Base-by-base conservation (phyloP, 2,329 filamentous ascomycete genomes). In the Trichoderma guizhouense region DNA sequence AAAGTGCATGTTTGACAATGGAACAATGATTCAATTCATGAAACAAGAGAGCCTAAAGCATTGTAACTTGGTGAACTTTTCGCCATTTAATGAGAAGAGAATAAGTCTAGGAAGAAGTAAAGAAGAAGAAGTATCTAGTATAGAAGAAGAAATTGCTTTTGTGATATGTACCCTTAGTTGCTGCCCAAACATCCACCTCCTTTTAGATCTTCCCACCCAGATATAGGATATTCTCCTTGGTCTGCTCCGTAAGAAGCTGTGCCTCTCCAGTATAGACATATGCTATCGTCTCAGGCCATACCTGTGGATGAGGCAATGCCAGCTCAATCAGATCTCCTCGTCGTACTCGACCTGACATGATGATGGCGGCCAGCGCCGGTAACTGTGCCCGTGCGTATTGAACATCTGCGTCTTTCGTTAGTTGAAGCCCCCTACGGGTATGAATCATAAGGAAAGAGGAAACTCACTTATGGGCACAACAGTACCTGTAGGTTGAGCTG, bases 291-390 rank as follows among this genome's bases (percentile, higher is more conserved):
- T 87, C 84, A 3, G 78, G 76, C 89, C 89, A 91, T 8, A 82
- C 85, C 65, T 85, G 83, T 1, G 89, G 88, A 71, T 86, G 82
- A 1, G 89, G 89, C 69, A 91, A 74, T 0, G 88, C 88, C 11
- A 91, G 80, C 74, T 90, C 87, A 66, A 91, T 82, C 2, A 82
- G 80, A 75, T 90, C 88, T 32, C 87, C 85, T 28, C 82, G 81
- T 15, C 80, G 79, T 26, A 90, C 82, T 74, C 86, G 82, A 5
- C 86, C 84, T 0, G 87, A 89, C 39, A 86, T 80, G 74, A 91
- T 85, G 61, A 90, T 79, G 2, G 85, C 83, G 0, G 85, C 87
- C 7, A 90, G 79, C 0, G 87, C 83, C 2, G 88, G 89, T 4
- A 90, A 81, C 53, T 78, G 76, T 15, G 73, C 74, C 67, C 79